Evolutionary conservation across 805 yeast species (phyloP).

Genomic region (Candida lessepsii): DNA sequence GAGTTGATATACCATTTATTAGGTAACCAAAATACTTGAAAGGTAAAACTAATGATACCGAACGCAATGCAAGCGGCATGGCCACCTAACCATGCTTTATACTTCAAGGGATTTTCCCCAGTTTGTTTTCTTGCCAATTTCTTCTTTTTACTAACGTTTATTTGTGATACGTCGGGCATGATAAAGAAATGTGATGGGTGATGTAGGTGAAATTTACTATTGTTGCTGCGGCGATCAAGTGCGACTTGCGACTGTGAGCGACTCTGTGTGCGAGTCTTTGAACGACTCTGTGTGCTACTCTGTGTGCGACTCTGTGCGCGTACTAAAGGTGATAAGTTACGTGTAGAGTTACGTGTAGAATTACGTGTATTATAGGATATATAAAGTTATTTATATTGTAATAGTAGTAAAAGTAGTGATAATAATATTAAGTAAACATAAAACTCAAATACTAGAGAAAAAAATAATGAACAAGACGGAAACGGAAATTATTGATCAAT

Average conservation of each 20-base stretch:
- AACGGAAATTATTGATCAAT: slow-evolving; percentile 35
- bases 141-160: slow-evolving; percentile 23
- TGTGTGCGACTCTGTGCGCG: no score
- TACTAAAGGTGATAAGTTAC: no score
- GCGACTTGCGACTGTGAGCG: no score
- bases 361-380: no score
- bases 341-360: no score
- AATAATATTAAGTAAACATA: background rate
- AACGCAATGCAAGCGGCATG: slow-evolving; percentile 46
- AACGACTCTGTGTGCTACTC: no score
- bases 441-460: background rate
- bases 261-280: no score
- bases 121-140: slow-evolving; percentile 28
- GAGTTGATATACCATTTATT: slow-evolving; percentile 44
- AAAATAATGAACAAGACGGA: slow-evolving; percentile 20
- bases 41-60: slow-evolving; percentile 38
- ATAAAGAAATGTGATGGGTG: background rate
- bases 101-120: slow-evolving; percentile 40
- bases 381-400: no score
- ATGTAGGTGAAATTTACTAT: slow-evolving; percentile 2
- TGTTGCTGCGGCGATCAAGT: slow-evolving; percentile 1
- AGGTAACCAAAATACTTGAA: slow-evolving; percentile 41
- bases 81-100: slow-evolving; percentile 56
- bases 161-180: slow-evolving; percentile 25
- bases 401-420: no score